These are phyloP conservation scores for Mycena alexandri DNA, from an alignment of 768 basidiomycete genomes.

Conservation along the genomic window DNA sequence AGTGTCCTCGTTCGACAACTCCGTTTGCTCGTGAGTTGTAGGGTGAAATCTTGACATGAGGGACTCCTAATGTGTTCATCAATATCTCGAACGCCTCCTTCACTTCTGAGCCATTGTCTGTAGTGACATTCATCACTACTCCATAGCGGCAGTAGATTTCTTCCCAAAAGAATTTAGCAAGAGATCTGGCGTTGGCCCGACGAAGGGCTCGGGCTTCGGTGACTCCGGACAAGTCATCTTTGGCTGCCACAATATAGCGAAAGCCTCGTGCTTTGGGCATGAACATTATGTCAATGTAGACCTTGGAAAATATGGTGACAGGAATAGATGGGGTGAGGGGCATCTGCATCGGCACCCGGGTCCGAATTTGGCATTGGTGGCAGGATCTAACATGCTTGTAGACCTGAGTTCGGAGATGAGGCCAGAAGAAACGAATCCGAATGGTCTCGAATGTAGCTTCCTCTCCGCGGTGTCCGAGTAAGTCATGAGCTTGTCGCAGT, in stretches of 20 bases:
- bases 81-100: conserved; percentile 32
- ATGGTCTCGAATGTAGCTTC: conserved; percentile 21
- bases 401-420: conserved; percentile 30
- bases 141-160: conserved; percentile 50
- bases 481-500: conserved; percentile 37
- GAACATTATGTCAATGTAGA: conserved; percentile 42
- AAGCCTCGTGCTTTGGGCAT: conserved; percentile 41
- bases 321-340: conserved; percentile 30
- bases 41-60: conserved; percentile 18
- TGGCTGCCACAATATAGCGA: conserved; percentile 41
- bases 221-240: conserved; percentile 44
- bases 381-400: conserved; percentile 43
- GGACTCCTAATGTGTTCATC: background rate
- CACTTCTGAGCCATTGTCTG: conserved; percentile 46
- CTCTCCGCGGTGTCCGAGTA: conserved; percentile 41
- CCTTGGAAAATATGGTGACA: conserved; percentile 29
- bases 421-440: conserved; percentile 43
- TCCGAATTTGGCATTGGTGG: conserved; percentile 43
- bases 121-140: conserved; percentile 37
- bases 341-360: conserved; percentile 17
- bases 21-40: conserved; percentile 17
- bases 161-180: conserved; percentile 48
- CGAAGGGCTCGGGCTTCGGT: conserved; percentile 41
- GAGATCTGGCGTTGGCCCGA: conserved; percentile 8
- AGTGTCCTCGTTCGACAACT: conserved; percentile 17